phyloP scores from a whole-genome alignment of 495 filamentous ascomycete species.

The Filosporella fistucella region DNA sequence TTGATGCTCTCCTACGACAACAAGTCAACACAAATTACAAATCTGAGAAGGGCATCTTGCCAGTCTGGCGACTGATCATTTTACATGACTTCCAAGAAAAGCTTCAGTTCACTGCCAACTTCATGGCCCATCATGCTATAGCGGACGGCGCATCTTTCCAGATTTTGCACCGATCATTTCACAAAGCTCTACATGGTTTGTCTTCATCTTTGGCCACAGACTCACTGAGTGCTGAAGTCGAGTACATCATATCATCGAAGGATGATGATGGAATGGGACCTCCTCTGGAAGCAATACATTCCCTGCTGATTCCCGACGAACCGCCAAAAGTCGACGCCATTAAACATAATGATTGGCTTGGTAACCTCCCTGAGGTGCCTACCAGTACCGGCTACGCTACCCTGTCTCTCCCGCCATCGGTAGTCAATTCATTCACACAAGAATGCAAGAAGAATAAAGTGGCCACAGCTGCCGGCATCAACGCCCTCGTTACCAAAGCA shows the following conservation, averaged over 20 bases:
- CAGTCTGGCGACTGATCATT: conserved; percentile 9
- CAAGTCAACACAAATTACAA: conserved; percentile 11
- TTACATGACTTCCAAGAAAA: background rate
- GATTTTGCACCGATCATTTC: conserved; percentile 7
- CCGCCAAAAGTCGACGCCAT: background rate
- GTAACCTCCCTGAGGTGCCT: background rate
- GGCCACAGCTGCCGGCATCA: background rate
- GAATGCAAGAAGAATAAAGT: conserved; percentile 5
- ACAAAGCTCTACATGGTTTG: background rate
- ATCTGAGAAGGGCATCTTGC: background rate
- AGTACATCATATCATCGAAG: conserved; percentile 1
- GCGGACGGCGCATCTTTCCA: conserved; percentile 3
- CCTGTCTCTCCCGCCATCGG: background rate
- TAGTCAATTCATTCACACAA: background rate
- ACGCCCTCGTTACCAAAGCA: background rate
- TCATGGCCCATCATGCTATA: conserved; percentile 14
- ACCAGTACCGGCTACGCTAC: background rate
- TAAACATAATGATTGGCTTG: background rate
- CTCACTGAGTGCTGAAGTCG: background rate
- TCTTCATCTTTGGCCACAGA: background rate
- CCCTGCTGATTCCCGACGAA: background rate
- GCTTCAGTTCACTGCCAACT: conserved; percentile 5
- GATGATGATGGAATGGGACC: background rate
- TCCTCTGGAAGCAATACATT: background rate
- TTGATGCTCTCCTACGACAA: conserved; percentile 5